Conservation (phyloP, 1,139 yeast genomes). For the Taphrina wiesneri region DNA sequence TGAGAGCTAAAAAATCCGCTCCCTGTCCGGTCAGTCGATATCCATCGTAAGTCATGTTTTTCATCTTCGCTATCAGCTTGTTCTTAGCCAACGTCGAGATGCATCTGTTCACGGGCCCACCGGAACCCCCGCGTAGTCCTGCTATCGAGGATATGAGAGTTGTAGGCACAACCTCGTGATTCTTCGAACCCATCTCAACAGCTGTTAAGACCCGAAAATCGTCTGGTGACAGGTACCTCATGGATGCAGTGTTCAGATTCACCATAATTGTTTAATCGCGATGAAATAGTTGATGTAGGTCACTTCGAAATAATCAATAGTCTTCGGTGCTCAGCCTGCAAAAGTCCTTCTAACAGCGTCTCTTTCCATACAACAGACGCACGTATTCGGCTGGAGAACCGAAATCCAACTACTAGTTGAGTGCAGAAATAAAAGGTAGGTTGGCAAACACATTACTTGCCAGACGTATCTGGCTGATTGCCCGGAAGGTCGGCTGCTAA, state of each 20-base stretch:
- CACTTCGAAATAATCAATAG: no score
- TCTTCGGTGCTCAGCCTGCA: no score
- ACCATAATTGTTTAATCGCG: no score
- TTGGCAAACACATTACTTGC: no score
- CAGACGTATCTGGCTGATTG: no score
- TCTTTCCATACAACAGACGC: no score
- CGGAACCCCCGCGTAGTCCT: constrained; percentile 72
- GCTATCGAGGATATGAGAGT: constrained; percentile 76
- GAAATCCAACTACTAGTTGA: no score
- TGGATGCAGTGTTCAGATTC: constrained; percentile 84
- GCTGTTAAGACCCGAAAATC: constrained; percentile 90
- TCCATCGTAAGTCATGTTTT: constrained; percentile 71
- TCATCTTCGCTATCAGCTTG: constrained; percentile 69
- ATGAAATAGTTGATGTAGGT: no score
- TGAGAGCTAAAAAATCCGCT: constrained; percentile 85
- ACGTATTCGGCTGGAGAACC: no score
- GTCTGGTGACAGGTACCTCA: constrained; percentile 87
- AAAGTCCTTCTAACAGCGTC: no score
- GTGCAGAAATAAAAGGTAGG: no score
- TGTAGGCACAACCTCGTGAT: constrained; percentile 94
- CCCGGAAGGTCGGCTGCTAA: no score
- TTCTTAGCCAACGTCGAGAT: constrained; percentile 85
- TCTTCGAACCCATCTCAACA: constrained; percentile 84
- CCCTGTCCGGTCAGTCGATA: constrained; percentile 86
- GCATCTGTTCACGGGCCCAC: constrained; percentile 61